Evolutionary conservation across 2,329 filamentous ascomycete genomes (phyloP).

Genomic region (Nigrospora osmanthi): DNA sequence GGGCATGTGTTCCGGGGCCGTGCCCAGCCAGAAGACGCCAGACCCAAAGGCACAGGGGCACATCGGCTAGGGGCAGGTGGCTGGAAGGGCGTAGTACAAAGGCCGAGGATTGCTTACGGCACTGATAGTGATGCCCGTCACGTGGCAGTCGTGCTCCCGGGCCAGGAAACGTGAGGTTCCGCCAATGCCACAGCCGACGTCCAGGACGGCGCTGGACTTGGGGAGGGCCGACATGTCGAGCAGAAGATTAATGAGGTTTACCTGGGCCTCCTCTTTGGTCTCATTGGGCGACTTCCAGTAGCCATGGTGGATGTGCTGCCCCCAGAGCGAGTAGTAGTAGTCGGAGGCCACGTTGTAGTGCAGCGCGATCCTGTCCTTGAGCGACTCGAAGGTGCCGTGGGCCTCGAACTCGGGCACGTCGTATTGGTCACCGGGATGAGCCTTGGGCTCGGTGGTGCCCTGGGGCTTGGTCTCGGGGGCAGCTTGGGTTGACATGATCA

Average conservation of each 20-base stretch:
- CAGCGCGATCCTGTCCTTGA: constrained; percentile 50
- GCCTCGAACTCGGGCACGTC: constrained; percentile 17
- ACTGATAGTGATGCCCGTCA: constrained; percentile 55
- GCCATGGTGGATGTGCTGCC: constrained; percentile 57
- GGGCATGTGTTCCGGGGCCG: no score
- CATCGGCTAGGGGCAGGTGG: no score
- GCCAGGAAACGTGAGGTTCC: constrained; percentile 52
- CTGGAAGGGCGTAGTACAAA: no score
- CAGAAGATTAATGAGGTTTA: constrained; percentile 48
- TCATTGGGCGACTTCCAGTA: constrained; percentile 44
- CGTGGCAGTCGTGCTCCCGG: constrained; percentile 37
- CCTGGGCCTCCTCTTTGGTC: constrained; percentile 49
- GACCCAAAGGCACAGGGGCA: no score
- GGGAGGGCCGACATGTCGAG: constrained; percentile 36
- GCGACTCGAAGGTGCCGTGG: constrained; percentile 19
- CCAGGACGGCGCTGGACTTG: constrained; percentile 35
- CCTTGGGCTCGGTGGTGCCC: not conserved
- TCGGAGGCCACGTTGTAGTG: constrained; percentile 56
- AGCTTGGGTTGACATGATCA: not conserved
- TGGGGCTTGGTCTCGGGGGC: not conserved
- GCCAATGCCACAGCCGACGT: constrained; percentile 54
- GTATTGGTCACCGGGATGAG: constrained; percentile 19
- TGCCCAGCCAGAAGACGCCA: no score
- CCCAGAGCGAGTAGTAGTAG: constrained; percentile 56
- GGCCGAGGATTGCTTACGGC: constrained; percentile 2